Evolutionary conservation across 2,329 filamentous ascomycete species (phyloP).

Genomic region (Diaporthe ampelina): DNA sequence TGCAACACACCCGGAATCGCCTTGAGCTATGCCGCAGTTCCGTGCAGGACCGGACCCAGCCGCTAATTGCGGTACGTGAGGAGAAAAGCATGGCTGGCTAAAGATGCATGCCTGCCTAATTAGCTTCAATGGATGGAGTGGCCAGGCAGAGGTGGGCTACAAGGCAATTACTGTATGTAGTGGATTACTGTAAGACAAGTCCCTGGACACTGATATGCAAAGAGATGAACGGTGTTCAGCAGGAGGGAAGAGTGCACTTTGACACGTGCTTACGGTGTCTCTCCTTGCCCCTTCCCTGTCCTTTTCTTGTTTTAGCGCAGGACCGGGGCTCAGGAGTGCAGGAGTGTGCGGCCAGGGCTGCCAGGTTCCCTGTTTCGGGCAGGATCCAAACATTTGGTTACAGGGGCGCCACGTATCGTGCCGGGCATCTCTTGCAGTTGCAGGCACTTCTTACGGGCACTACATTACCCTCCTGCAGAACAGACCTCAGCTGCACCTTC

Average conservation of each 20-base stretch:
- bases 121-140: not conserved
- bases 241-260: not conserved
- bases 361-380: constrained; percentile 21
- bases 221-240: not conserved
- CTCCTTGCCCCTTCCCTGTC: not conserved
- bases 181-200: not conserved
- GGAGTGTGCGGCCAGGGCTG: not conserved
- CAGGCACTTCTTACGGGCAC: not conserved
- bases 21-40: not conserved
- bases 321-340: constrained; percentile 22
- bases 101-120: not conserved
- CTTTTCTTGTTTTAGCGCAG: constrained; percentile 24
- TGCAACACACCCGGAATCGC: no score
- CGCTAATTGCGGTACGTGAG: not conserved
- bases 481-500: constrained; percentile 16
- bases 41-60: not conserved
- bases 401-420: constrained; percentile 29
- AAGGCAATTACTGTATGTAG: not conserved
- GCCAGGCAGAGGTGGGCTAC: constrained; percentile 1
- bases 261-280: constrained; percentile 9
- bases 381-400: constrained; percentile 28
- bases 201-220: not conserved
- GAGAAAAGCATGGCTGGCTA: not conserved
- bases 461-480: constrained; percentile 21
- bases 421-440: not conserved